phyloP scores from a whole-genome alignment of 192 early-diverging fungal genomes.

The Umbelopsis ramanniana region DNA sequence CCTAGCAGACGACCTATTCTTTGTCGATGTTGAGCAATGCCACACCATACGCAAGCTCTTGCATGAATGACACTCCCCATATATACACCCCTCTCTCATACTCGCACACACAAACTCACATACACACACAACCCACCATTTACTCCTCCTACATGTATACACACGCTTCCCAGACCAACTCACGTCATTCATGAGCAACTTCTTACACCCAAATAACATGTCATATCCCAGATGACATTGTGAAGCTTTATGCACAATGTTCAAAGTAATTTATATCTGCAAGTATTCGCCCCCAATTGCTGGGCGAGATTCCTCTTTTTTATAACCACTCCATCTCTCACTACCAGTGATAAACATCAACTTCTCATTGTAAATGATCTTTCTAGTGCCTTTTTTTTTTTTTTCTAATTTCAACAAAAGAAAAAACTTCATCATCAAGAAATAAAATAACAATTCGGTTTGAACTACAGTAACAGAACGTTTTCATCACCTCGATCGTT shows the following conservation, averaged over 20 bases:
- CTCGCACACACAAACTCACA: background rate
- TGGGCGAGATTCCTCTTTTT: background rate
- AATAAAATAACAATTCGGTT: too few relatives aligned
- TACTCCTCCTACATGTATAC: background rate
- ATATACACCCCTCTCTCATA: background rate
- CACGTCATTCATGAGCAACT: background rate
- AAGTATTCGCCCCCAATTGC: background rate
- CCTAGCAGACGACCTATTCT: background rate
- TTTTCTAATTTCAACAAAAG: too few relatives aligned
- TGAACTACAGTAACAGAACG: too few relatives aligned
- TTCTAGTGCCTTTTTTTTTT: too few relatives aligned
- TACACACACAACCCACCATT: background rate
- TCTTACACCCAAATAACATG: background rate
- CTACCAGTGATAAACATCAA: background rate
- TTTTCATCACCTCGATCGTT: too few relatives aligned
- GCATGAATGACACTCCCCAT: background rate
- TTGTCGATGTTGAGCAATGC: slow-evolving; percentile 36
- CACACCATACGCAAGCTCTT: slow-evolving; percentile 26
- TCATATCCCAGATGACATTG: background rate
- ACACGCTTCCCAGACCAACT: background rate
- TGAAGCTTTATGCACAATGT: background rate
- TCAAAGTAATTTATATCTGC: slow-evolving; percentile 11
- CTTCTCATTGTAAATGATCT: too few relatives aligned
- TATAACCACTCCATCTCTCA: background rate
- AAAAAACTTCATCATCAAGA: too few relatives aligned